phyloP scores from a whole-genome alignment of 2,329 filamentous ascomycete genomes.

The Venturia nashicola region DNA sequence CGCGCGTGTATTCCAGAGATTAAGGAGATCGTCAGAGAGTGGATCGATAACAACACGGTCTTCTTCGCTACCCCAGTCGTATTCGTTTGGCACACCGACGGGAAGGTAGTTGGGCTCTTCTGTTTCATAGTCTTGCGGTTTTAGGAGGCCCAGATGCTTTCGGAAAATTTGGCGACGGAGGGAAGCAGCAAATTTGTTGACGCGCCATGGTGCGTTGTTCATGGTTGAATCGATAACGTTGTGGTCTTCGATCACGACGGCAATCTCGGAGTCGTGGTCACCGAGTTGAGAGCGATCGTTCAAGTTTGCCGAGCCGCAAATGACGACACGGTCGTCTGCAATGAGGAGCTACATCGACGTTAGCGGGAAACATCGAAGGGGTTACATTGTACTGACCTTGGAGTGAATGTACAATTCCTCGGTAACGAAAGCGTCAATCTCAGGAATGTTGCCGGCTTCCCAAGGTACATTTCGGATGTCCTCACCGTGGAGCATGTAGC shows the following conservation, averaged over 20 bases:
- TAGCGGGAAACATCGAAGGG: neutral
- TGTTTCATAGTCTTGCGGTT: constrained; percentile 55
- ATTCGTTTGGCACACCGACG: constrained; percentile 40
- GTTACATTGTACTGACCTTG: constrained; percentile 34
- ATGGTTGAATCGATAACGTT: constrained; percentile 58
- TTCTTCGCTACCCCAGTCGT: constrained; percentile 32
- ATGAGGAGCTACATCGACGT: constrained; percentile 47
- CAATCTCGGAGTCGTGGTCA: constrained; percentile 76
- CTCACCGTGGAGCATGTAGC: constrained; percentile 70
- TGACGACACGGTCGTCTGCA: constrained; percentile 68
- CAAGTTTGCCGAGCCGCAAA: constrained; percentile 65
- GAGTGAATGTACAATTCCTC: constrained; percentile 54
- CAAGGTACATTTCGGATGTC: constrained; percentile 55
- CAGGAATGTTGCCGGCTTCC: constrained; percentile 40
- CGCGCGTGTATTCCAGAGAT: constrained; percentile 63
- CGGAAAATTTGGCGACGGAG: constrained; percentile 79
- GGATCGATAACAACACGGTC: constrained; percentile 58
- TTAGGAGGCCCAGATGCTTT: constrained; percentile 78
- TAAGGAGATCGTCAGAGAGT: constrained; percentile 52
- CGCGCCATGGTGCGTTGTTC: constrained; percentile 59
- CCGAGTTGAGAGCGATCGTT: constrained; percentile 69
- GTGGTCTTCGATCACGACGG: constrained; percentile 75
- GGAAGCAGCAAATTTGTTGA: constrained; percentile 63
- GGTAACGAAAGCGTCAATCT: constrained; percentile 50
- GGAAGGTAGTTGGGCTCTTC: constrained; percentile 46